A percentile compares a stretch with the other conserved stretches of the same genome.
These are phyloP conservation scores for Hydnomerulius pinastri DNA, from an alignment of 768 basidiomycete species.

Conservation along the genomic window DNA sequence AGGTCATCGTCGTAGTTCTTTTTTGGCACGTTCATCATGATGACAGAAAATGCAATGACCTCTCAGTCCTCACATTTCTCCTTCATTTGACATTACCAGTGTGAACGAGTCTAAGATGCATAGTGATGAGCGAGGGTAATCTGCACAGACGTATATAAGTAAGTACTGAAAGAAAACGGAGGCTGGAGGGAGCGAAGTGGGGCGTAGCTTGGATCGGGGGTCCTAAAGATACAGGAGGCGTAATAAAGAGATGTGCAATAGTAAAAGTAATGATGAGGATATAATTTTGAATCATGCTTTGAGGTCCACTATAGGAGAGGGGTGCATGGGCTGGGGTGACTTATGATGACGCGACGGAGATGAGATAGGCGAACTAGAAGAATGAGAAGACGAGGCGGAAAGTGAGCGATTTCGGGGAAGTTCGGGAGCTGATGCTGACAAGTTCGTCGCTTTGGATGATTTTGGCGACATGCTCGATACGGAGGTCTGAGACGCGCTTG, in stretches of 20 bases:
- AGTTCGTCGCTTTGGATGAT: conserved; percentile 9
- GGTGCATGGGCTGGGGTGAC: conserved; percentile 12
- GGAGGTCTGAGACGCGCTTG: conserved; percentile 14
- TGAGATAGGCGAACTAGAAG: too few species aligned
- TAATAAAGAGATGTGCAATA: conserved; percentile 23
- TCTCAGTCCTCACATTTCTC: not conserved
- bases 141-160: conserved; percentile 3
- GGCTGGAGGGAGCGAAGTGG: not conserved
- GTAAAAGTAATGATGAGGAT: conserved; percentile 15
- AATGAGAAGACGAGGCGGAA: conserved; percentile 11
- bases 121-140: not conserved
- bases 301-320: conserved; percentile 21
- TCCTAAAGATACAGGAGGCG: conserved; percentile 25
- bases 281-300: conserved; percentile 27
- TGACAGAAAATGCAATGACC: conserved; percentile 12
- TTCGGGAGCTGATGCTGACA: conserved; percentile 30
- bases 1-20: conserved; percentile 9
- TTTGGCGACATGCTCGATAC: conserved; percentile 6
- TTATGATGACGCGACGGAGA: conserved; percentile 11
- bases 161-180: not conserved
- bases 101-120: not conserved
- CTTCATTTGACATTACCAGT: not conserved
- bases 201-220: not conserved
- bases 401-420: conserved; percentile 15
- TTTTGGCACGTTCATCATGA: conserved; percentile 6